Evolutionary conservation across 2,329 filamentous ascomycete species (phyloP).

Genomic region (Talaromyces sp.): DNA sequence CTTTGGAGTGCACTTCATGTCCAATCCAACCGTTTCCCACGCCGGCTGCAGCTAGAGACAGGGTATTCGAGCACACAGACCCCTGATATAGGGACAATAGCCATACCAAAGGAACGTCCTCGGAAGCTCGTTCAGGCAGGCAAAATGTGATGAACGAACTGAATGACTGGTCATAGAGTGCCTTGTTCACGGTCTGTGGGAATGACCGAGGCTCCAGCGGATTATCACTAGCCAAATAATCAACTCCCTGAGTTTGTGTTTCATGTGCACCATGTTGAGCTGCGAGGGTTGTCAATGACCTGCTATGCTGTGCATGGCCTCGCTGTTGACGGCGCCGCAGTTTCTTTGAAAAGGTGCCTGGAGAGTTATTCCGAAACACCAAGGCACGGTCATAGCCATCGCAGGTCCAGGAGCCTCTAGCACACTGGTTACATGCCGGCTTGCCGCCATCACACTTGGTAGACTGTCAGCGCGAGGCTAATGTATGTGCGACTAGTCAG

Average conservation of each 20-base stretch:
- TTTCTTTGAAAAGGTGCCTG: background rate
- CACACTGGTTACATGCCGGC: slow-evolving; percentile 10
- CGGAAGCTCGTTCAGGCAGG: slow-evolving; percentile 7
- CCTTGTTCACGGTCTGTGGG: slow-evolving; percentile 1
- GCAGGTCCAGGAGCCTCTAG: slow-evolving; percentile 7
- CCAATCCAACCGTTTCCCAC: slow-evolving; percentile 15
- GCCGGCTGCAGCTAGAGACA: slow-evolving; percentile 5
- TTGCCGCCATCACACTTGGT: slow-evolving; percentile 13
- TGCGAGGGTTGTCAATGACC: background rate
- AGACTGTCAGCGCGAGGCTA: background rate
- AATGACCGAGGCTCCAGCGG: background rate
- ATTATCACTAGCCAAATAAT: background rate
- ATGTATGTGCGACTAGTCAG: background rate
- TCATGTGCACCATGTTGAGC: background rate
- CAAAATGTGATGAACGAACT: slow-evolving; percentile 13
- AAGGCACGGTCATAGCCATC: slow-evolving; percentile 1
- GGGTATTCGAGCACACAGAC: background rate
- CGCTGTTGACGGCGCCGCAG: background rate
- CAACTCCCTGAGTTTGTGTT: no score
- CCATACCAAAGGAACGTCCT: slow-evolving; percentile 14
- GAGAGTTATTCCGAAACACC: slow-evolving; percentile 1
- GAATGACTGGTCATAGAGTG: slow-evolving; percentile 12
- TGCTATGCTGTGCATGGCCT: background rate
- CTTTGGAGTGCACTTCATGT: background rate
- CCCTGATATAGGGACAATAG: slow-evolving; percentile 8